phyloP scores from a whole-genome alignment of 2,329 filamentous ascomycete species.

The Aureobasidium sp. region DNA sequence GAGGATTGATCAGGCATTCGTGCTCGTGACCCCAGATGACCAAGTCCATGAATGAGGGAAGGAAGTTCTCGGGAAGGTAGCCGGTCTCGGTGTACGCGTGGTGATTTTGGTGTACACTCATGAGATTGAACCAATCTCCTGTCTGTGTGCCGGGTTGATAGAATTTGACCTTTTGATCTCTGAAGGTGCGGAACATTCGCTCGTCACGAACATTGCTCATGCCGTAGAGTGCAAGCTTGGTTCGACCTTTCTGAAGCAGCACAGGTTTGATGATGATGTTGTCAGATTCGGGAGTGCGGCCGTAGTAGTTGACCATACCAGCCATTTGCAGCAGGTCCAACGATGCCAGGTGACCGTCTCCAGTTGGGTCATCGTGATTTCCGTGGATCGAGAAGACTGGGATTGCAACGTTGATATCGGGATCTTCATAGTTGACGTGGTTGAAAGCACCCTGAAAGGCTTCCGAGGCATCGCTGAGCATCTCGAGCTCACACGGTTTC shows the following conservation, averaged over 20 bases:
- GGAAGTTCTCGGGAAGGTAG: slow-evolving; percentile 88
- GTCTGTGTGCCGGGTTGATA: slow-evolving; percentile 73
- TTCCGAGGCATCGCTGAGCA: slow-evolving; percentile 85
- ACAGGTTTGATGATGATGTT: slow-evolving; percentile 90
- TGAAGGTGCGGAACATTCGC: slow-evolving; percentile 84
- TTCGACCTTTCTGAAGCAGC: slow-evolving; percentile 83
- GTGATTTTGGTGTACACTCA: slow-evolving; percentile 95
- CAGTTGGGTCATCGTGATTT: slow-evolving; percentile 97
- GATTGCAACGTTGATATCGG: slow-evolving; percentile 93
- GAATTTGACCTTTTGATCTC: slow-evolving; percentile 89
- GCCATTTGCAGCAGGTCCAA: slow-evolving; percentile 86
- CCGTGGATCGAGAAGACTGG: slow-evolving; percentile 98
- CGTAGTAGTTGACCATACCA: slow-evolving; percentile 92
- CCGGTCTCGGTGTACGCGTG: slow-evolving; percentile 83
- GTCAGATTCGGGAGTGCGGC: slow-evolving; percentile 81
- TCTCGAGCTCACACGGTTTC: slow-evolving; percentile 90
- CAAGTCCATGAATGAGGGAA: slow-evolving; percentile 84
- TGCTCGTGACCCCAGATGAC: slow-evolving; percentile 98
- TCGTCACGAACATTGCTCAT: slow-evolving; percentile 96
- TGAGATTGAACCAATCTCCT: slow-evolving; percentile 89
- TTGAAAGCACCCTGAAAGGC: slow-evolving; percentile 82
- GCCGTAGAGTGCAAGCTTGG: slow-evolving; percentile 87
- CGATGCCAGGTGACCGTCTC: slow-evolving; percentile 84
- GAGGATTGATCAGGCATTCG: slow-evolving; percentile 83
- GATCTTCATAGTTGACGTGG: slow-evolving; percentile 95